Evolutionary conservation across 257 asterid species (phyloP).

Genomic region (Ligustrum vulgare): DNA sequence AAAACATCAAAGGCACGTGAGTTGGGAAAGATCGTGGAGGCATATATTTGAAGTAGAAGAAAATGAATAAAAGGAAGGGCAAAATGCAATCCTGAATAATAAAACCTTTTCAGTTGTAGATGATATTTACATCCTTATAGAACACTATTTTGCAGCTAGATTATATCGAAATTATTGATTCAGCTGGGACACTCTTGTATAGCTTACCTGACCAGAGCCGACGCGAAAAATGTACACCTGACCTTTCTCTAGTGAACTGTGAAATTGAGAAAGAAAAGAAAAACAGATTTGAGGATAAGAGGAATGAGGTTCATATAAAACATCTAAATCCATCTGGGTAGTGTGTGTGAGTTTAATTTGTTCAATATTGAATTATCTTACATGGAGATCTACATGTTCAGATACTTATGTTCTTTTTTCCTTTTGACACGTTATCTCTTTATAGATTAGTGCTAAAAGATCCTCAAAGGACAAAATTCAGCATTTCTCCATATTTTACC

Average conservation of each 20-base stretch:
- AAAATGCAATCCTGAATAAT: background rate
- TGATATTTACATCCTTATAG: background rate
- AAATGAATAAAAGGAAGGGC: background rate
- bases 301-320: background rate
- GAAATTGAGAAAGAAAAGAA: constrained; percentile 20
- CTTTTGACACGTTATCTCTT: background rate
- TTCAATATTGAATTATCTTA: background rate
- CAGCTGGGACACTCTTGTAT: background rate
- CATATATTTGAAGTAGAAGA: background rate
- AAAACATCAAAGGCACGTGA: background rate
- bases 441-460: background rate
- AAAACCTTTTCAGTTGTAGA: background rate
- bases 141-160: background rate
- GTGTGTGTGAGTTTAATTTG: background rate
- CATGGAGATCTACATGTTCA: background rate
- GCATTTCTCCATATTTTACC: background rate
- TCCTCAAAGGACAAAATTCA: background rate
- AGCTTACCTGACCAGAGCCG: constrained; percentile 87
- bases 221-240: constrained; percentile 80
- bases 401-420: background rate
- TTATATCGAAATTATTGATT: background rate
- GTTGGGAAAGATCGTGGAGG: background rate
- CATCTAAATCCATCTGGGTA: background rate
- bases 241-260: constrained; percentile 92
- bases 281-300: background rate